These are phyloP conservation scores for Aegilops sharonensis DNA, from an alignment of 176 grass and related monocot species.

Conservation along the genomic window DNA sequence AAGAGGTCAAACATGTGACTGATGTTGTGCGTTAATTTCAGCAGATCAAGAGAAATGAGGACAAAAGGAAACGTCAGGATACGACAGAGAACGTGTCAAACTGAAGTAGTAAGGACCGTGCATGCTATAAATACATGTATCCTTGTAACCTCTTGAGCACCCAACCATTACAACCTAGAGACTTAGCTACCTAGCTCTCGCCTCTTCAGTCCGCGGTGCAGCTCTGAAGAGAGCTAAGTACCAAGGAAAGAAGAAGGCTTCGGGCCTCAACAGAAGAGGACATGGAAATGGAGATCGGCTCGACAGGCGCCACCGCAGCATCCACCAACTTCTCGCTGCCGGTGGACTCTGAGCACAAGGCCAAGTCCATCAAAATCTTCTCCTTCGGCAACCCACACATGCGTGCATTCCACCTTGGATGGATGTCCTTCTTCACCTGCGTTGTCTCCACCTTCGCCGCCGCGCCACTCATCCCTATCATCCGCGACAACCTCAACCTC, in stretches of 20 bases:
- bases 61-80: background rate
- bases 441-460: background rate
- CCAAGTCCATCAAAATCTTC: background rate
- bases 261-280: background rate
- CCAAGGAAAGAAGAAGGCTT: background rate
- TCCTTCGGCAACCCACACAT: background rate
- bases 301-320: background rate
- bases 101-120: background rate
- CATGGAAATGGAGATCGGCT: background rate
- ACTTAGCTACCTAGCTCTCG: background rate
- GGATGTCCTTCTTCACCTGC: background rate
- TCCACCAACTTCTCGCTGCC: background rate
- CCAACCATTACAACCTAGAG: background rate
- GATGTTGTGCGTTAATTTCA: background rate
- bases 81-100: background rate
- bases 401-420: background rate
- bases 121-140: slow-evolving; percentile 3
- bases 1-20: background rate
- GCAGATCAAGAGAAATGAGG: background rate
- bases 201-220: background rate
- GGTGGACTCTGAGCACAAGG: background rate
- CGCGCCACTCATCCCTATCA: slow-evolving; percentile 61
- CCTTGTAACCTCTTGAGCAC: background rate
- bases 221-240: background rate
- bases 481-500: slow-evolving; percentile 73